Percentiles rank a stretch among this genome's conserved stretches.
Conservation (phyloP, 2,329 filamentous ascomycete genomes). For the Diaporthe helianthi region DNA sequence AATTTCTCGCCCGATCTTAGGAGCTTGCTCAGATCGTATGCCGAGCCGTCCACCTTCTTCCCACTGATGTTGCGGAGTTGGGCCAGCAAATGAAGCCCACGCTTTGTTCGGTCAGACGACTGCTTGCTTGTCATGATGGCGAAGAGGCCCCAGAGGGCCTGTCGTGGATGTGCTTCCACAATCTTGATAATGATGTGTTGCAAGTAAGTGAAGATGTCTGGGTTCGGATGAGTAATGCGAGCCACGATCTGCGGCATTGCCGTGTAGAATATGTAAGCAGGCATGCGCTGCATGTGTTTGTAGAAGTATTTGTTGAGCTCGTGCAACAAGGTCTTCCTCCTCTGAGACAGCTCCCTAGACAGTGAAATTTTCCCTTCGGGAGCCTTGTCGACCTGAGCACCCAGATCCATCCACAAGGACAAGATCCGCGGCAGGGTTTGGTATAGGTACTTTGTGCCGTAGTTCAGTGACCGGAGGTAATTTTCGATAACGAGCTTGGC, state of each 20-base stretch:
- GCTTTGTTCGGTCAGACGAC: conserved; percentile 65
- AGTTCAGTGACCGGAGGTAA: conserved; percentile 84
- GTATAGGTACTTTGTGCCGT: conserved; percentile 94
- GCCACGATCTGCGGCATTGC: conserved; percentile 92
- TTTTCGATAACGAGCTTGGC: conserved; percentile 93
- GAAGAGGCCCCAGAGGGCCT: conserved; percentile 89
- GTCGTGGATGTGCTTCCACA: conserved; percentile 85
- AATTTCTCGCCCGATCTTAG: conserved; percentile 83
- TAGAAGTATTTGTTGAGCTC: conserved; percentile 76
- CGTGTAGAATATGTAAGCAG: conserved; percentile 80
- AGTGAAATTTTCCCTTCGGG: conserved; percentile 62
- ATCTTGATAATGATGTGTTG: conserved; percentile 84
- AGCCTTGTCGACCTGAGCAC: conserved; percentile 72
- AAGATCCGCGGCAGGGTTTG: conserved; percentile 91
- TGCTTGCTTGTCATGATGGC: conserved; percentile 85
- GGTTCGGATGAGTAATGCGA: conserved; percentile 88
- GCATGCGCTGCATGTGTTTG: conserved; percentile 77
- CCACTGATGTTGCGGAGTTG: conserved; percentile 55
- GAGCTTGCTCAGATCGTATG: conserved; percentile 71
- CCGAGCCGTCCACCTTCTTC: conserved; percentile 56
- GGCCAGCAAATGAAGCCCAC: conserved; percentile 60
- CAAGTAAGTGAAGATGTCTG: conserved; percentile 77
- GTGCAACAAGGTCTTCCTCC: conserved; percentile 70
- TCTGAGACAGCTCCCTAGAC: conserved; percentile 58
- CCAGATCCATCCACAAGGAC: conserved; percentile 94